These are phyloP conservation scores for Solanum dulcamara DNA, from an alignment of 257 asterid species.

Conservation along the genomic window DNA sequence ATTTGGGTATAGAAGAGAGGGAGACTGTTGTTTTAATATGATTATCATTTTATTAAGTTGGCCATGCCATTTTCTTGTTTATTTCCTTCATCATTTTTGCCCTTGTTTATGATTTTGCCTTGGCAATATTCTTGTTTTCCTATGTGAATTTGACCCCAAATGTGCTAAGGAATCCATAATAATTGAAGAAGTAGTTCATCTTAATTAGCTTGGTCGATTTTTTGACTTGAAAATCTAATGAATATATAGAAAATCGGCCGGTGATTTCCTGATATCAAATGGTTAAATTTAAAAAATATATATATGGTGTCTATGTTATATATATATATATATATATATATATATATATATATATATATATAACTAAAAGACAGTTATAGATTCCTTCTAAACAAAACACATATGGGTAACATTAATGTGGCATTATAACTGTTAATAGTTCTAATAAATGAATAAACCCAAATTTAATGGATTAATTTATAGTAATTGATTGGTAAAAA, in stretches of 20 bases:
- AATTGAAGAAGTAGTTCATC: not conserved
- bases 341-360: no score
- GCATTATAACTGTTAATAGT: not conserved
- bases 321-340: no score
- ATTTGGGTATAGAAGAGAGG: constrained; percentile 47
- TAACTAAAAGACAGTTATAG: not conserved
- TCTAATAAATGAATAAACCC: not conserved
- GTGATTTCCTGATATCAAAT: not conserved
- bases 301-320: not conserved
- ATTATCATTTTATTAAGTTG: not conserved
- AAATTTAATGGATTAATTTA: not conserved
- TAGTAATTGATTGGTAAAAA: not conserved
- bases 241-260: not conserved
- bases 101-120: constrained; percentile 1
- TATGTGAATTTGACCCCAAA: not conserved
- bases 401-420: not conserved
- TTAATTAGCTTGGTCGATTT: not conserved
- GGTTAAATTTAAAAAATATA: not conserved
- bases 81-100: not conserved
- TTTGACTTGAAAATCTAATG: not conserved
- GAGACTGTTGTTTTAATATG: constrained; percentile 16
- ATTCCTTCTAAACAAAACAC: not conserved
- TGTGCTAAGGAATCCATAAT: not conserved
- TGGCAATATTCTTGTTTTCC: not conserved
- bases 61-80: not conserved